A percentile compares a stretch with the other conserved stretches of the same genome.
Conservation (phyloP, 2,329 filamentous ascomycete genomes). For the Penicillium oxalicum region DNA sequence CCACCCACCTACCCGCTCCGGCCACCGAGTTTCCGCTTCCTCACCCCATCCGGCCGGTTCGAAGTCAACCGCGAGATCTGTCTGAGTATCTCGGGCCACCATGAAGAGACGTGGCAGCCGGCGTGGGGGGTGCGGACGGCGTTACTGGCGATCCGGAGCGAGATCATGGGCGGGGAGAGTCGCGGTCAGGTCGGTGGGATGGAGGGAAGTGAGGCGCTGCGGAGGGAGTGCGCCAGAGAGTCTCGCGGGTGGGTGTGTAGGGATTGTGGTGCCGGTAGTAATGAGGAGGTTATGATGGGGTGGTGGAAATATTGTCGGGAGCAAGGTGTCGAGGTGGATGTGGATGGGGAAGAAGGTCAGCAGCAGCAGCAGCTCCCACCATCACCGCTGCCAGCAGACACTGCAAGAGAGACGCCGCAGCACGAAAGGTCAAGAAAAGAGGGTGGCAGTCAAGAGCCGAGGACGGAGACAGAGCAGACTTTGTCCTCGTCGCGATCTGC, state of each 20-base stretch:
- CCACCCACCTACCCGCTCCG: conserved; percentile 85
- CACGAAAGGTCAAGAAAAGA: too few species aligned
- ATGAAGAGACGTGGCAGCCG: conserved; percentile 98
- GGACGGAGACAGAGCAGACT: too few species aligned
- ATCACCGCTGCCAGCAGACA: too few species aligned
- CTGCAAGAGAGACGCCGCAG: too few species aligned
- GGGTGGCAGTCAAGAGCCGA: too few species aligned
- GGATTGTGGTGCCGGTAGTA: conserved; percentile 56
- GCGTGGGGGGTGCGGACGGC: conserved; percentile 95
- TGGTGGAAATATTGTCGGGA: conserved; percentile 26
- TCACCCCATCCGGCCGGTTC: conserved; percentile 85
- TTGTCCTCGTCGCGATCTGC: too few species aligned
- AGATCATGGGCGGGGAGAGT: conserved; percentile 87
- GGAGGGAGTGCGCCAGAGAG: conserved; percentile 63
- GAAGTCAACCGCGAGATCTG: conserved; percentile 97
- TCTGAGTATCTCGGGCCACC: conserved; percentile 85
- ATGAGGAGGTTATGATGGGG: conserved; percentile 39
- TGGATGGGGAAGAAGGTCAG: conserved; percentile 39
- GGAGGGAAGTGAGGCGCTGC: conserved; percentile 63
- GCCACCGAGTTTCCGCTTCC: conserved; percentile 91
- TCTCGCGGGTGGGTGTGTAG: conserved; percentile 63
- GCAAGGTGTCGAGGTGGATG: conserved; percentile 27
- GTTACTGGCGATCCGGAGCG: conserved; percentile 64
- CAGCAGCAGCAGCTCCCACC: neutral
- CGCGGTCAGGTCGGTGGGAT: conserved; percentile 85